phyloP scores from a whole-genome alignment of 176 grass and related monocot species.

The maize (Zea mays) region DNA sequence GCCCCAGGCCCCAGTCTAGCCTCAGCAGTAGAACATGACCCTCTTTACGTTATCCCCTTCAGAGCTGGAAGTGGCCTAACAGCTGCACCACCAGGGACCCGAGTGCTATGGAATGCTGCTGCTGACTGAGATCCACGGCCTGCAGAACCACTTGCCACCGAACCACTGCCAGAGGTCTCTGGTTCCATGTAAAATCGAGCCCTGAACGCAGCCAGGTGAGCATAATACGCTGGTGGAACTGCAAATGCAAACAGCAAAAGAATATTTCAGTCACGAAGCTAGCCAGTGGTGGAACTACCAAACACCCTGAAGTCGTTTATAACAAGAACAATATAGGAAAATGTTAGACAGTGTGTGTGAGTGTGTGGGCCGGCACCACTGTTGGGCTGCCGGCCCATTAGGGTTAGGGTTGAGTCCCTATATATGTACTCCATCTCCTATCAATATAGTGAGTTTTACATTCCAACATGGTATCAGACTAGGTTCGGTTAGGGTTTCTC shows the following conservation, averaged over 20 bases:
- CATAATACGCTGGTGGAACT: conserved; percentile 73
- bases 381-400: no score
- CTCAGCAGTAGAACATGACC: conserved; percentile 76
- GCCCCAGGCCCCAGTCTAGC: not conserved
- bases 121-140: conserved; percentile 37
- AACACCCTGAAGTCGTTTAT: no score
- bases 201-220: conserved; percentile 61
- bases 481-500: no score
- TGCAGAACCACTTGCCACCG: conserved; percentile 35
- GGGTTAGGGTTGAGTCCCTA: no score
- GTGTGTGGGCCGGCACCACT: no score
- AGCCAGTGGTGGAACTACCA: not conserved
- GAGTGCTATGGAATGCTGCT: conserved; percentile 18
- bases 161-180: conserved; percentile 56
- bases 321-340: no score
- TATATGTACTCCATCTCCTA: no score
- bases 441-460: no score
- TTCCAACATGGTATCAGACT: no score
- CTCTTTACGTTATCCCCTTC: conserved; percentile 63
- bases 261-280: not conserved
- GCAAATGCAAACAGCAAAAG: conserved; percentile 29
- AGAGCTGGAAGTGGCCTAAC: conserved; percentile 64
- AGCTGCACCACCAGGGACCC: conserved; percentile 25
- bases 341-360: no score
- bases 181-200: conserved; percentile 72